These are phyloP conservation scores for Nicotiana paniculata DNA, from an alignment of 257 asterid genomes.

Conservation along the genomic window DNA sequence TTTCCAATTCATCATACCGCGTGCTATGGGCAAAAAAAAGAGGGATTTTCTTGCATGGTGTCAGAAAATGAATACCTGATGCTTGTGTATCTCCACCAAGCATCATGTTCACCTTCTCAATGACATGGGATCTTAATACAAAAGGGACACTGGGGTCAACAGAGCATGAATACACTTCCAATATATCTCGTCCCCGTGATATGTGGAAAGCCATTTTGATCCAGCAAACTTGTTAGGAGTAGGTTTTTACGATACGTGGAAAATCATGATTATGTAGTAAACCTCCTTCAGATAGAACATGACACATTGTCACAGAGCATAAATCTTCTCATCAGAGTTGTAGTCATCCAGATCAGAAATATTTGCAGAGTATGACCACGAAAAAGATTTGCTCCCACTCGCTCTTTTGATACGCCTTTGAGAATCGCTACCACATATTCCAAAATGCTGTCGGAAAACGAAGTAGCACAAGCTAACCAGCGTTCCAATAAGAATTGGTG, in stretches of 20 bases:
- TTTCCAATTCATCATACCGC: background rate
- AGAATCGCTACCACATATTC: conserved; percentile 62
- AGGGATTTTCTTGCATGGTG: background rate
- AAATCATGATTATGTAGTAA: background rate
- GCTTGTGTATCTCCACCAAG: background rate
- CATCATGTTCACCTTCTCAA: background rate
- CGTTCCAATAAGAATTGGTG: conserved; percentile 77
- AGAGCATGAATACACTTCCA: background rate
- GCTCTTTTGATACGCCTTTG: conserved; percentile 78
- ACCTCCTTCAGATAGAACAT: background rate
- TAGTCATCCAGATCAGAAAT: conserved; percentile 74
- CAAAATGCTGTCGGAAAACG: conserved; percentile 88
- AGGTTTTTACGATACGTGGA: background rate
- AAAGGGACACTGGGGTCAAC: background rate
- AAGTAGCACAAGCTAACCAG: conserved; percentile 80
- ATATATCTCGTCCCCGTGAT: background rate
- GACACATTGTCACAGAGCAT: conserved; percentile 44
- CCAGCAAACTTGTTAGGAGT: too few relatives aligned
- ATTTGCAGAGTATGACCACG: conserved; percentile 79
- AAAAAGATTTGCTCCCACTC: conserved; percentile 87
- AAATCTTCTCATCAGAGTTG: conserved; percentile 83
- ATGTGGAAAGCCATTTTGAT: background rate
- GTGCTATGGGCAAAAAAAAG: background rate
- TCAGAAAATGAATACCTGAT: background rate
- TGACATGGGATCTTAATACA: background rate